Evolutionary conservation across 371 early-diverging fungal genomes (phyloP), one percentile per base, ranked within the genome.

Genomic region (Zychaea mexicana): DNA sequence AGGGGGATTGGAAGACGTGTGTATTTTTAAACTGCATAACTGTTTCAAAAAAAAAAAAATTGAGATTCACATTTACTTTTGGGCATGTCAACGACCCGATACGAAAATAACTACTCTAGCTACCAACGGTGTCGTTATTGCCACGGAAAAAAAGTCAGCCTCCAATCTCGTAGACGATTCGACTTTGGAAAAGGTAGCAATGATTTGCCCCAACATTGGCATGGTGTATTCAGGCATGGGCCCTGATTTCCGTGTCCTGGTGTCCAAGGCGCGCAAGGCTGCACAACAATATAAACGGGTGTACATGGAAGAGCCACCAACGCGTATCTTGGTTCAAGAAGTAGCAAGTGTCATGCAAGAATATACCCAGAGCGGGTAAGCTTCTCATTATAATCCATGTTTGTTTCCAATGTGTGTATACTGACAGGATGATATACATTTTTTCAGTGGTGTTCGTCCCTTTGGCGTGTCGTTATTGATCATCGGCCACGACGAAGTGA

Each of bases 191-290:
- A 93, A 93, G 72, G 94, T 99, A 36, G 88, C 93, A 46, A 85
- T 82, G 65, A 88, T 99, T 60, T 95, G 94, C 70, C 82, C 90
- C 61, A 95, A 92, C 76, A 93, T 98, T 69, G 99, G 98, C 62
- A 90, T 99, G 86, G 96, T 98, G 53, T 98, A 98, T 78, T 94
- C 98, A 33, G 99, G 99, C 49, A 96, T 99, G 95, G 96, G 96
- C 0, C 98, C 97, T 36, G 98, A 97, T 83, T 94, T 95, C 72
- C 90, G 98, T 62, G 92, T 98, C n/a, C 82, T 98, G 52, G 92
- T 97, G 32, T 89, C 87, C 76, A 94, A 94, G 73, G 98, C 98
- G 59, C 89, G 99, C 67, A 99, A 99, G 79, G 87, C 91, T 46
- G 98, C 97, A 52, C 98, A 98, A 71, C 90, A 89, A 68, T 98